phyloP scores from a whole-genome alignment of 305 asterid genomes.

The Striga hermonthica region DNA sequence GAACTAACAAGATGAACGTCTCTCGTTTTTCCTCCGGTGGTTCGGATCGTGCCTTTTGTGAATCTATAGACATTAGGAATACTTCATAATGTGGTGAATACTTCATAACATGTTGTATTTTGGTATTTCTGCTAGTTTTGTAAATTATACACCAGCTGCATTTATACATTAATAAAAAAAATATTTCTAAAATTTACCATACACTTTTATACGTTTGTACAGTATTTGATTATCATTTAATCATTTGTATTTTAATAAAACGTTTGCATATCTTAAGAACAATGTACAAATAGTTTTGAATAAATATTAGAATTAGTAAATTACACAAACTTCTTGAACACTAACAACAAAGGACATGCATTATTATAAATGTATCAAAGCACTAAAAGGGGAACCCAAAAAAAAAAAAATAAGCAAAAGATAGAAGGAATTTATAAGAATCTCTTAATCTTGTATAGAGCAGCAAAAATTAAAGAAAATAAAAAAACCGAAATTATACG shows the following conservation, averaged over 20 bases:
- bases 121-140: not conserved
- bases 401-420: conserved; percentile 18
- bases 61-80: conserved; percentile 15
- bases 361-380: conserved; percentile 9
- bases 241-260: conserved; percentile 17
- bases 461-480: not conserved
- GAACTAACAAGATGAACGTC: conserved; percentile 40
- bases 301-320: conserved; percentile 16
- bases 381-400: conserved; percentile 8
- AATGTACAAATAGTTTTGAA: conserved; percentile 21
- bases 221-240: not conserved
- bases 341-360: conserved; percentile 8
- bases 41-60: conserved; percentile 8
- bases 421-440: conserved; percentile 12
- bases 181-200: not conserved
- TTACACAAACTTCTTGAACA: conserved; percentile 28
- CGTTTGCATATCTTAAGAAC: conserved; percentile 5
- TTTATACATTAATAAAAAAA: conserved; percentile 3
- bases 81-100: not conserved
- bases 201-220: not conserved
- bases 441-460: conserved; percentile 2
- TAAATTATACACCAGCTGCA: not conserved
- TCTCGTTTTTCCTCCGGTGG: conserved; percentile 22
- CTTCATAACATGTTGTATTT: not conserved
- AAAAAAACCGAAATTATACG: not conserved